A percentile compares a stretch with the other conserved stretches of the same genome.
Conservation (phyloP, 1,139 yeast species). For the Lodderomyces oxycetoniae region DNA sequence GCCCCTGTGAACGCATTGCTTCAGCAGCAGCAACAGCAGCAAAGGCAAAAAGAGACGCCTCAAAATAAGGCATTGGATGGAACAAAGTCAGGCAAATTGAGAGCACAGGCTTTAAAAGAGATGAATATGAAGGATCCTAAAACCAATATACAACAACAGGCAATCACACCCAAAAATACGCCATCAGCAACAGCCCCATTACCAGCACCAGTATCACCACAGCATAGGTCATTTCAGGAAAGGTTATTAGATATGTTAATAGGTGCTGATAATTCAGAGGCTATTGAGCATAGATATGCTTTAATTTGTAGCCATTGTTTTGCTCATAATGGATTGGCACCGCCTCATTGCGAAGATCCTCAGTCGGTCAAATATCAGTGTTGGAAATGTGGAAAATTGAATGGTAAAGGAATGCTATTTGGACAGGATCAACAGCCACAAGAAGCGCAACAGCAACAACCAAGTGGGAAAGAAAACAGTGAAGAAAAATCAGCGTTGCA, state of each 20-base stretch:
- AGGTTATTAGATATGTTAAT: constrained; percentile 50
- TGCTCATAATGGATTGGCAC: constrained; percentile 78
- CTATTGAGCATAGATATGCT: constrained; percentile 63
- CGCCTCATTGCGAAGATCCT: constrained; percentile 59
- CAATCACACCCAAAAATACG: not conserved
- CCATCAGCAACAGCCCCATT: not conserved
- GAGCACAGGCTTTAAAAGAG: constrained; percentile 12
- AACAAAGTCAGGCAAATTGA: constrained; percentile 3
- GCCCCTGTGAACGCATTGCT: not conserved
- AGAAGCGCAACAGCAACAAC: constrained; percentile 1
- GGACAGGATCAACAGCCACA: constrained; percentile 3
- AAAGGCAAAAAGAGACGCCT: constrained; percentile 1
- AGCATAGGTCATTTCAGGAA: constrained; percentile 33
- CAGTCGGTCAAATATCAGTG: constrained; percentile 58
- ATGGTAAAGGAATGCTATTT: constrained; percentile 32
- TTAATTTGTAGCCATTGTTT: constrained; percentile 64
- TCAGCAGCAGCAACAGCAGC: constrained; percentile 6
- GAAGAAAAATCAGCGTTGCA: not conserved
- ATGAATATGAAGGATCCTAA: constrained; percentile 9
- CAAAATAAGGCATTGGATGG: not conserved
- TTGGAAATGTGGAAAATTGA: constrained; percentile 63
- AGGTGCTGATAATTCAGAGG: constrained; percentile 67
- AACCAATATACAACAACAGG: constrained; percentile 4
- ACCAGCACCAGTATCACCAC: constrained; percentile 1
- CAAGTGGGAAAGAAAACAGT: not conserved